Percentiles rank a stretch among this genome's conserved stretches.
Evolutionary conservation across 108 stramenopile genomes (phyloP).

Genomic region (Nannochloropsis gaditana): DNA sequence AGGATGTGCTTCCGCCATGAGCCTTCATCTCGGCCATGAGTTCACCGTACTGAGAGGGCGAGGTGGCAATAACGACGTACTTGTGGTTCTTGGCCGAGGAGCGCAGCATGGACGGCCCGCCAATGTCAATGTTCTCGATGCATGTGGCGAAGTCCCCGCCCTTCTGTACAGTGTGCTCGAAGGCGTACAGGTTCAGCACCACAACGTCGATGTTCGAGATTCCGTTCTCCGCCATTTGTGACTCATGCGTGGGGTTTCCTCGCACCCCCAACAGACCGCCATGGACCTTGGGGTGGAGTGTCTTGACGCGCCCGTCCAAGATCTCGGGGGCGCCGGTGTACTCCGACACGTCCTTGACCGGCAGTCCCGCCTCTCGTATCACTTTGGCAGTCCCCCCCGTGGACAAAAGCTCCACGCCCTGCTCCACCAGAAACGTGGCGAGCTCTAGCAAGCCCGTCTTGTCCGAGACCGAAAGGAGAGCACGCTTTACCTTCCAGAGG

Average conservation of each 20-base stretch:
- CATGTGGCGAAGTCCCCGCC: constrained; percentile 85
- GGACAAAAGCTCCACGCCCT: constrained; percentile 82
- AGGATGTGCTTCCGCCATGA: constrained; percentile 72
- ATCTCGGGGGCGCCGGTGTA: constrained; percentile 89
- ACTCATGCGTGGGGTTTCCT: constrained; percentile 81
- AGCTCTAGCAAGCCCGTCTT: constrained; percentile 91
- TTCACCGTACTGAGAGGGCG: constrained; percentile 75
- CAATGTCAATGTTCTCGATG: constrained; percentile 99
- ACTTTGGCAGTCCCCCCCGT: constrained; percentile 92
- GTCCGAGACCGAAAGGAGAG: constrained; percentile 90
- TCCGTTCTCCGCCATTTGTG: constrained; percentile 75
- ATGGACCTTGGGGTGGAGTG: constrained; percentile 95
- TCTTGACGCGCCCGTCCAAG: constrained; percentile 97
- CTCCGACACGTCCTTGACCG: constrained; percentile 78
- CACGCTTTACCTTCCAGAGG: constrained; percentile 71
- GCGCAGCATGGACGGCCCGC: constrained; percentile 96
- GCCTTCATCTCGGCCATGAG: constrained; percentile 66
- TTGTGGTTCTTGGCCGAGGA: constrained; percentile 96
- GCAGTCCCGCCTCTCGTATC: constrained; percentile 62
- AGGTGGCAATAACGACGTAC: constrained; percentile 84
- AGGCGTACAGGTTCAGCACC: constrained; percentile 94
- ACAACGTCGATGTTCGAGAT: constrained; percentile 90
- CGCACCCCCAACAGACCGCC: constrained; percentile 89
- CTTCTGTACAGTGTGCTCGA: constrained; percentile 80
- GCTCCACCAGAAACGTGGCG: constrained; percentile 65